Evolutionary conservation across 495 filamentous ascomycete genomes (phyloP), one percentile per base, ranked within the genome.

Genomic region (Bombardia bombarda): DNA sequence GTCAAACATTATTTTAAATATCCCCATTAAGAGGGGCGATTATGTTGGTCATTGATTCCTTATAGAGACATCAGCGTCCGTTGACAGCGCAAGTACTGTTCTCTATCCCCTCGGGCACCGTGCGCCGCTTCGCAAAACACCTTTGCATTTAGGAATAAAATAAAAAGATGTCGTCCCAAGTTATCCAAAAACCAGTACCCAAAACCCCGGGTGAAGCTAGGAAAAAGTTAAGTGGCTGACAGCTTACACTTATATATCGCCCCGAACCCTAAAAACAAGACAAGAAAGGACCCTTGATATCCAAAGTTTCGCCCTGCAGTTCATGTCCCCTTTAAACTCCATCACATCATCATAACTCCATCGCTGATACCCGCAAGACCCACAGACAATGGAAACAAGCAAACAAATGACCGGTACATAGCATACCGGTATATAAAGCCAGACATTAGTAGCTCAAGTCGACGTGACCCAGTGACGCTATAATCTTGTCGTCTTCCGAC

Each of bases 391-490:
- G 31, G 38, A 46, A 43, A 53, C 45, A 44, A 42, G 35, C 38
- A 42, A 51, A 38, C 32, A 34, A 40, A 31, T 20, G 31, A 34
- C 17, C 26, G 26, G 40, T 7, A 41, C 21, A 18, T 40, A 32
- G 14, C 31, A 48, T 41, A 42, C 42, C 33, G 32, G 14, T 7
- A 22, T 30, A 53, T 21, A 43, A 31, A n/a, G n/a, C 20, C 26
- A 46, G 40, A 36, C 10, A 45, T 60, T 45, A 64, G 34, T 64
- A 64, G 51, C 56, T 64, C n/a, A 64, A 52, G 43, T 64, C 61
- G 48, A 64, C 50, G 40, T 60, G 53, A 26, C 61, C 61, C 19
- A 64, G 33, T 19, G 55, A 53, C 20, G 57, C 45, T 35, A 60
- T 13, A 24, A 64, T 35, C 42, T 64, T 64, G 41, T 49, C 51